These are phyloP conservation scores for Mycena latifolia DNA, from an alignment of 768 basidiomycete species.

Conservation along the genomic window DNA sequence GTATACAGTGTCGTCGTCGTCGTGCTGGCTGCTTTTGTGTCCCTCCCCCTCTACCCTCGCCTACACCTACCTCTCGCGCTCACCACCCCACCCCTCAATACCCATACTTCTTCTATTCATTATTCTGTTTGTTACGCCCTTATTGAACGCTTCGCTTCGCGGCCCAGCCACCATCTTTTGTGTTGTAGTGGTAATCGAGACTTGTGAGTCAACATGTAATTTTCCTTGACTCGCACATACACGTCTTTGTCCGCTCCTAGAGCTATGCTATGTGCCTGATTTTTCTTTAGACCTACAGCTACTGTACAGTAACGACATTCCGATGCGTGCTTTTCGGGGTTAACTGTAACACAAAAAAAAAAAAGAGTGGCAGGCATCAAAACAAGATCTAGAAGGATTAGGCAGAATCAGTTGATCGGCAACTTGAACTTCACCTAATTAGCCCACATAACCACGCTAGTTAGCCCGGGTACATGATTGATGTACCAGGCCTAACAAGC, in stretches of 20 bases:
- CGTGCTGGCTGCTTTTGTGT: conserved; percentile 3
- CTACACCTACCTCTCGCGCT: too few relatives aligned
- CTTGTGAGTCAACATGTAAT: conserved; percentile 2
- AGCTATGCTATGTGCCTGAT: not conserved
- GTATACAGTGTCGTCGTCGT: conserved; percentile 21
- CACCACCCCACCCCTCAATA: not conserved
- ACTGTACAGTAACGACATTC: too few relatives aligned
- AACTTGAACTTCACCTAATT: too few relatives aligned
- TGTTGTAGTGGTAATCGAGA: conserved; percentile 10
- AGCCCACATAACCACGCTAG: too few relatives aligned
- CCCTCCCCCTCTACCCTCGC: not conserved
- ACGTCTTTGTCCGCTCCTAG: not conserved
- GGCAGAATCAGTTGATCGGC: too few relatives aligned
- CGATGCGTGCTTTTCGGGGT: too few relatives aligned
- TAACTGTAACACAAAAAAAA: too few relatives aligned
- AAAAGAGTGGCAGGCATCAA: too few relatives aligned
- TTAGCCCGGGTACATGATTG: too few relatives aligned
- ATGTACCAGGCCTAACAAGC: too few relatives aligned
- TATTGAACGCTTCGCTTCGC: conserved; percentile 14
- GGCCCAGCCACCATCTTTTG: conserved; percentile 7
- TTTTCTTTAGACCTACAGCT: not conserved
- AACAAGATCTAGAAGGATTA: too few relatives aligned
- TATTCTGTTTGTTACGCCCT: not conserved
- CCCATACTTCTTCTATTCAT: conserved; percentile 3
- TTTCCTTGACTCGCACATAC: not conserved